phyloP scores from a whole-genome alignment of 805 yeast species.

The Candida sakaeoensis region DNA sequence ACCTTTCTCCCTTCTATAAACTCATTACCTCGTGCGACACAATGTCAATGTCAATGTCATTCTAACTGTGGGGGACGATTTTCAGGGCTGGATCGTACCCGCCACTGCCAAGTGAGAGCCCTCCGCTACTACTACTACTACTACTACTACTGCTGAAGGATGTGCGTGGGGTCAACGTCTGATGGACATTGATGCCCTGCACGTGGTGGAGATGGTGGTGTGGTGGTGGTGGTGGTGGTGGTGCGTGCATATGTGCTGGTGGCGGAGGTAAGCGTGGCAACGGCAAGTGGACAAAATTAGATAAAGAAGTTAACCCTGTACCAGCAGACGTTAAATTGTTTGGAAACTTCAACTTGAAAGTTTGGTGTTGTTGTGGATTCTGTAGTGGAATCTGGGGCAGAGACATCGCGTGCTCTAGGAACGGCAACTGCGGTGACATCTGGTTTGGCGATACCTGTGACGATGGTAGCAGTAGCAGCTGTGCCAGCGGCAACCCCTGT shows the following conservation, averaged over 20 bases:
- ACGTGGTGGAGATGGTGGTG: slow-evolving; percentile 1
- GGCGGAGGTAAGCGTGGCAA: not conserved
- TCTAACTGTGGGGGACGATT: no score
- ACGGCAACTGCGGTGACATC: not conserved
- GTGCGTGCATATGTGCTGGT: no score
- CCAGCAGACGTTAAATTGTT: not conserved
- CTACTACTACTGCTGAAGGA: no score
- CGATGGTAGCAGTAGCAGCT: not conserved
- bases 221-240: not conserved
- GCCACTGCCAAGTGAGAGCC: no score
- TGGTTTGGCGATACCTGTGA: no score
- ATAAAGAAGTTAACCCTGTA: slow-evolving; percentile 1
- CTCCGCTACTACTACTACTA: no score
- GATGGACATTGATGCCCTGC: not conserved
- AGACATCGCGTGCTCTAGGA: not conserved
- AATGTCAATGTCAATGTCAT: no score
- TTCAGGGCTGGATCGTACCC: no score
- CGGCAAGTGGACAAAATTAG: not conserved
- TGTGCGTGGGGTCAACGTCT: not conserved
- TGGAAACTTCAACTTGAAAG: not conserved
- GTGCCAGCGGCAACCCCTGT: not conserved
- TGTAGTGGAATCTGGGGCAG: slow-evolving; percentile 1
- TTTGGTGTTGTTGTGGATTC: slow-evolving; percentile 3
- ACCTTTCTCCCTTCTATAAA: no score
- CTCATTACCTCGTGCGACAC: no score